Conservation (phyloP, 208 protist species). For the Crithidia fasciculata region DNA sequence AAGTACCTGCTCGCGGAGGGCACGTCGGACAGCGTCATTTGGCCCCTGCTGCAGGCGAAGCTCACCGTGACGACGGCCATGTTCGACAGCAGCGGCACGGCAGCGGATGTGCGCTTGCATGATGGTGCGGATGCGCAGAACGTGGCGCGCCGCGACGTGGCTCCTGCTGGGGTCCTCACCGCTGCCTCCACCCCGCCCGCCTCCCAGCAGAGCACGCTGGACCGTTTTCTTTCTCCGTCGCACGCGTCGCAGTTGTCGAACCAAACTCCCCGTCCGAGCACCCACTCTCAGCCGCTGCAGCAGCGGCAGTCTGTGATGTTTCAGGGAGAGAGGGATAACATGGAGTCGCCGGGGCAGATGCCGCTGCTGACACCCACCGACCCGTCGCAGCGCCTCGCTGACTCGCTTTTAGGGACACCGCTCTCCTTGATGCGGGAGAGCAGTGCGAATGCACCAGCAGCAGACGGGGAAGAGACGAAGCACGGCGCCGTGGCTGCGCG, state of each 20-base stretch:
- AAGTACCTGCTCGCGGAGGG: conserved; percentile 94
- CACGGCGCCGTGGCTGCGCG: neutral
- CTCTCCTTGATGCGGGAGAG: neutral
- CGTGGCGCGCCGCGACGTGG: conserved; percentile 51
- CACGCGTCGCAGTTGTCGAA: conserved; percentile 3
- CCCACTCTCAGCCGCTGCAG: neutral
- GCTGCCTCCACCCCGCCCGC: conserved; percentile 20
- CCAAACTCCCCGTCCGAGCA: neutral
- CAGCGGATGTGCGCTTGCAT: conserved; percentile 38
- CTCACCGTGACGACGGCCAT: conserved; percentile 82
- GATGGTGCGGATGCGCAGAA: conserved; percentile 45
- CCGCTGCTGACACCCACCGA: conserved; percentile 16
- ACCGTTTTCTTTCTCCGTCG: conserved; percentile 43
- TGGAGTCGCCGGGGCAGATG: neutral
- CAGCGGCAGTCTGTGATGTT: neutral
- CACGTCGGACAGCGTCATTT: conserved; percentile 91
- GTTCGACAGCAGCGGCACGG: conserved; percentile 52
- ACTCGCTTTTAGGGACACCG: conserved; percentile 10
- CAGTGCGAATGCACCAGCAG: neutral
- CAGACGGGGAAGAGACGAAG: neutral
- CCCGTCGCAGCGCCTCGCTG: conserved; percentile 3
- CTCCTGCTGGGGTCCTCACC: conserved; percentile 5
- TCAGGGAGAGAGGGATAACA: neutral
- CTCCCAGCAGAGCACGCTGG: conserved; percentile 53
- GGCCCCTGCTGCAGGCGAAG: conserved; percentile 90